Evolutionary conservation across 768 basidiomycete genomes (phyloP), one percentile per base, ranked within the genome.

Genomic region (Suillus paluster): DNA sequence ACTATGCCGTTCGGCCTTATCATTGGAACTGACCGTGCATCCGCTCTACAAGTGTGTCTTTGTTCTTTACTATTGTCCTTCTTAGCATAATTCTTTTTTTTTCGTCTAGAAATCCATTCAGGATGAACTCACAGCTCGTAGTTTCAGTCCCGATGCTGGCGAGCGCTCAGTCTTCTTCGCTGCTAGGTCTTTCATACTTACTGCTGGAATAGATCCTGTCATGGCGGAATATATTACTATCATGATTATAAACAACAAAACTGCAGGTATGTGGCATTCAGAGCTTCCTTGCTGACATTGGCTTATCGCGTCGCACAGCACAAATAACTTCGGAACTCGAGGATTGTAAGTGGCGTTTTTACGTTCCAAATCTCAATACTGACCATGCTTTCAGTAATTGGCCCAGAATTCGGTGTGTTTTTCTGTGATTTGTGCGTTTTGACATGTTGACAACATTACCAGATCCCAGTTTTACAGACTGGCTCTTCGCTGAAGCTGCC

Each of bases 221-320:
- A 94, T 95, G 92, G 92, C 94, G 3, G 94, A 96, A 75, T 96
- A 94, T 70, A 94, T 95, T 61, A 94, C 92, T 21, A 96, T 96
- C 62, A 95, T 96, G 94, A 85, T 96, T 52, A 94, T 95, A 66
- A 96, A 96, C 72, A 91, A 92, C 76, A 96, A 95, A 80, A 88
- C 90, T 61, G 75, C 86, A 64, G 84, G 92, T 89, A 67, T 38
- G 87, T 78, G 48, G 30, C 12, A 41, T n/a, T 33, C 21, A 21
- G n/a, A 25, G 27, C 39, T 52, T 27, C 44, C 33, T 30, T 49
- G 45, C 63, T 71, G 19, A 66, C 39, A 30, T 46, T 58, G 38
- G 38, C 61, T 61, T 62, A 61, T 57, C 14, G 52, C 23, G 21
- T 27, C 33, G 19, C 59, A 56, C 70, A 91, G 94, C 84, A 53